phyloP scores from a whole-genome alignment of 768 basidiomycete species.

The Auricularia heimuer region DNA sequence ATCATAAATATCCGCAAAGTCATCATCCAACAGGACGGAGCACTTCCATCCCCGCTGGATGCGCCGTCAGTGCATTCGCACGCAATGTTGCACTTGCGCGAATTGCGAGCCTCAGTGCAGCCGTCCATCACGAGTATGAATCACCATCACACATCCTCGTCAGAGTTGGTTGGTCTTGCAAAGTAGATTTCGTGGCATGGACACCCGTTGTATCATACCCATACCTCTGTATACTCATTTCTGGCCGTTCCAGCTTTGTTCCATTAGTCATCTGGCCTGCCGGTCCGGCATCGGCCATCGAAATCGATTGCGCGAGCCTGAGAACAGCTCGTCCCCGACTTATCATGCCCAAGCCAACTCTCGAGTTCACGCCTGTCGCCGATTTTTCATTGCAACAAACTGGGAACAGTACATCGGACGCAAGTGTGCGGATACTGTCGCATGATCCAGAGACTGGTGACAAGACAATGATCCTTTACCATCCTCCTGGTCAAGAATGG shows the following conservation, averaged over 20 bases:
- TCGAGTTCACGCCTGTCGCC: neutral
- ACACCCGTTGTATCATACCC: too few relatives aligned
- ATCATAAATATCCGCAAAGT: neutral
- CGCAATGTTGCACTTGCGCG: neutral
- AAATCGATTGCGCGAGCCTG: too few relatives aligned
- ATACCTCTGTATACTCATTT: too few relatives aligned
- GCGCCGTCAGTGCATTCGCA: neutral
- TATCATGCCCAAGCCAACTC: neutral
- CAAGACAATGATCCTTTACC: constrained; percentile 2
- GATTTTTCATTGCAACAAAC: neutral
- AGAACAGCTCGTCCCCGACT: too few relatives aligned
- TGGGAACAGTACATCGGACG: neutral
- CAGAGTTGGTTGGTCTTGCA: too few relatives aligned
- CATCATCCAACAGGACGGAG: neutral
- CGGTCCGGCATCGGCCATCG: too few relatives aligned
- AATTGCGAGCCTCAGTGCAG: neutral
- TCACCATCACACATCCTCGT: too few relatives aligned
- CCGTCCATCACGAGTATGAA: too few relatives aligned
- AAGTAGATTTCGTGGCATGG: too few relatives aligned
- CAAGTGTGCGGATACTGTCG: neutral
- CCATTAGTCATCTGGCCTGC: too few relatives aligned
- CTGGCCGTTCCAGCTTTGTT: too few relatives aligned
- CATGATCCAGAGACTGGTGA: constrained; percentile 4
- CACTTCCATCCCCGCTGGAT: neutral
- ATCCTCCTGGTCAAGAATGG: constrained; percentile 2